A percentile compares a stretch with the other conserved stretches of the same genome.
These are phyloP conservation scores for Wallacemonas sp. DNA, from an alignment of 208 protist species.

Conservation along the genomic window DNA sequence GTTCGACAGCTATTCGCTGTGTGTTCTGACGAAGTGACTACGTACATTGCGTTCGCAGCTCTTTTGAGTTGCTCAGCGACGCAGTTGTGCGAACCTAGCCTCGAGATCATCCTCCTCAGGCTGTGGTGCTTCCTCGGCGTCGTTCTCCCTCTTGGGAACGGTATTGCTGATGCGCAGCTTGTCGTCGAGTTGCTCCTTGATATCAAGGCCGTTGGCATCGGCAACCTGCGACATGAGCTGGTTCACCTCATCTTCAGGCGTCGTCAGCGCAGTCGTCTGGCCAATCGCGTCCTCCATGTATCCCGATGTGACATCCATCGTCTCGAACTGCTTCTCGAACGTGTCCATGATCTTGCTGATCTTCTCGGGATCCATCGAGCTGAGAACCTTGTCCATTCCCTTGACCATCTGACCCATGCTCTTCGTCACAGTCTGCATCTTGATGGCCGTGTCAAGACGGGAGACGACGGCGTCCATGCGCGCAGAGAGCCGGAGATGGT, in stretches of 20 bases:
- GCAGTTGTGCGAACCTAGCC: conserved; percentile 69
- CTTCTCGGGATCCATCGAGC: conserved; percentile 92
- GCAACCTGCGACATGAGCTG: conserved; percentile 94
- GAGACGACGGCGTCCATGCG: conserved; percentile 97
- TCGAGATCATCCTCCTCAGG: conserved; percentile 58
- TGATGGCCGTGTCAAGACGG: conserved; percentile 95
- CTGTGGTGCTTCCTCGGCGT: conserved; percentile 14
- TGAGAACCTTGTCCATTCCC: conserved; percentile 94
- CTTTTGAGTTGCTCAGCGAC: no score
- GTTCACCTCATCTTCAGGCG: conserved; percentile 93
- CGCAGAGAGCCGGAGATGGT: conserved; percentile 95
- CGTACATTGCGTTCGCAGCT: no score
- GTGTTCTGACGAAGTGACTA: no score
- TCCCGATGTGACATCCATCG: conserved; percentile 93
- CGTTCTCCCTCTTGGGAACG: conserved; percentile 21
- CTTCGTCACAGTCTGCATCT: conserved; percentile 93
- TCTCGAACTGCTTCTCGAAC: conserved; percentile 98
- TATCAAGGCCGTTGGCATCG: conserved; percentile 93
- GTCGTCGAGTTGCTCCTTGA: conserved; percentile 69
- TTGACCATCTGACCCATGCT: conserved; percentile 95
- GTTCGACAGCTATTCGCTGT: no score
- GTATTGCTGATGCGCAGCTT: conserved; percentile 50
- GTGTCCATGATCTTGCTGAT: conserved; percentile 95
- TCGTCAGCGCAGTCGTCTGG: conserved; percentile 85
- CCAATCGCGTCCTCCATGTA: conserved; percentile 96